Conservation (phyloP, 148 eudicot species). For the Nepenthes gracilis region DNA sequence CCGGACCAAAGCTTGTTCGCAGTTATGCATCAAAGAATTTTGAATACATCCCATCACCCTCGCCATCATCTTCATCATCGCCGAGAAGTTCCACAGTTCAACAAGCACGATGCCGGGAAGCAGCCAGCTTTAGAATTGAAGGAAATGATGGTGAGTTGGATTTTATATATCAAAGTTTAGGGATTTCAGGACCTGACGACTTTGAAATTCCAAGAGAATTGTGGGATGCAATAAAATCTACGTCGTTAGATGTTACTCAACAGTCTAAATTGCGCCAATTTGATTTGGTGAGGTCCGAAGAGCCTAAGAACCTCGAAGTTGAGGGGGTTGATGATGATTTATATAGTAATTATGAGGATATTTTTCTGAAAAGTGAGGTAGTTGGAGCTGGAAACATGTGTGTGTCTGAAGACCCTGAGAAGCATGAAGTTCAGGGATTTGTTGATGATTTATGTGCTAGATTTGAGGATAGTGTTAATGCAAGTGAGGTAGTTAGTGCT, state of each 20-base stretch:
- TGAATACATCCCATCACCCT: conserved; percentile 34
- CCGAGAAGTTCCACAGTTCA: conserved; percentile 19
- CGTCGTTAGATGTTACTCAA: conserved; percentile 19
- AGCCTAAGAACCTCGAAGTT: conserved; percentile 6
- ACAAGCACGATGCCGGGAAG: conserved; percentile 24
- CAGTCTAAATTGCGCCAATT: conserved; percentile 4
- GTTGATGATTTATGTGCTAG: background rate
- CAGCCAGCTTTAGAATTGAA: conserved; percentile 38
- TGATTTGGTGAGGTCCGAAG: conserved; percentile 8
- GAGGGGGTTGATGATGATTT: conserved; percentile 1
- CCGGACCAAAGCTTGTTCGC: conserved; percentile 35
- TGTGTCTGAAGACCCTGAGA: background rate
- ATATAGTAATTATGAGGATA: too few relatives aligned
- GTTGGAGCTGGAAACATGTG: too few relatives aligned
- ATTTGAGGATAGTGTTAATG: too few relatives aligned
- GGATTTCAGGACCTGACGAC: conserved; percentile 62
- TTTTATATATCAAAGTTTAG: conserved; percentile 24
- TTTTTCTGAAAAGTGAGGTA: too few relatives aligned
- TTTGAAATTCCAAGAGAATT: conserved; percentile 49
- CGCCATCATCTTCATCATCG: background rate
- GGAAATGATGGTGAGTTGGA: conserved; percentile 59
- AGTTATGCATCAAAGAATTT: conserved; percentile 49
- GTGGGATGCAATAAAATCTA: conserved; percentile 37
- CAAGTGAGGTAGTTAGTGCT: too few relatives aligned
- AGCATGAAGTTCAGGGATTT: conserved; percentile 9